Evolutionary conservation across 2,329 filamentous ascomycete genomes (phyloP).

Genomic region (Diaporthe nobilis): DNA sequence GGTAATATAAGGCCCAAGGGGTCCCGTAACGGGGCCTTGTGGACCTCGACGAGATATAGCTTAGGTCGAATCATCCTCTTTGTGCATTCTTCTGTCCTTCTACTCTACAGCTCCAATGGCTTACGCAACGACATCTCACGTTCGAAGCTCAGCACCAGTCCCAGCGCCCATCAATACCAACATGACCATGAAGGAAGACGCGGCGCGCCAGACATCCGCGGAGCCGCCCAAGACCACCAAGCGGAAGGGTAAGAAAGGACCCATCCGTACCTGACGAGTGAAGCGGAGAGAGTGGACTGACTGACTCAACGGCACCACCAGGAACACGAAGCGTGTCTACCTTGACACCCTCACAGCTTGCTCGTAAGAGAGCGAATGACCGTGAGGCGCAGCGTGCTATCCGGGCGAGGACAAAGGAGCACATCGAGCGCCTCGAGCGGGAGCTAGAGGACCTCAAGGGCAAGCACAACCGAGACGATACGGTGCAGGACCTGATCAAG

Average conservation of each 20-base stretch:
- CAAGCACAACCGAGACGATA: conserved; percentile 62
- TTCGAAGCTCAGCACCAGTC: conserved; percentile 41
- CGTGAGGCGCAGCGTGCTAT: conserved; percentile 91
- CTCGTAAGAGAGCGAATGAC: conserved; percentile 92
- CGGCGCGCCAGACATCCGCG: conserved; percentile 59
- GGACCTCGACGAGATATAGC: conserved; percentile 39
- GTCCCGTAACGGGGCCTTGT: conserved; percentile 39
- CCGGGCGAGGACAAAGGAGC: conserved; percentile 86
- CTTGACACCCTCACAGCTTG: conserved; percentile 88
- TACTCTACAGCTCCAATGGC: conserved; percentile 39
- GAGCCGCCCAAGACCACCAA: conserved; percentile 60
- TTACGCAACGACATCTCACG: conserved; percentile 44
- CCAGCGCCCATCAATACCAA: conserved; percentile 44
- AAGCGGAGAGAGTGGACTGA: conserved; percentile 36
- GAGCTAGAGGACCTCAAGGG: conserved; percentile 79
- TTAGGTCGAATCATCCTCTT: conserved; percentile 33
- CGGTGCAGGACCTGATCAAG: conserved; percentile 65
- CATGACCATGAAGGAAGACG: conserved; percentile 47
- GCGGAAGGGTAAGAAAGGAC: conserved; percentile 58
- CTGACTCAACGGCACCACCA: conserved; percentile 46
- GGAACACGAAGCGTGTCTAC: conserved; percentile 85
- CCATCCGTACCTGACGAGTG: conserved; percentile 35
- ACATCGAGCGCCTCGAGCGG: conserved; percentile 83
- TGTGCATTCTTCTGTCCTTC: conserved; percentile 32
- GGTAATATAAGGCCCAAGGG: conserved; percentile 37